Conservation (phyloP, 768 basidiomycete species). For the Boletus subparvulus region DNA sequence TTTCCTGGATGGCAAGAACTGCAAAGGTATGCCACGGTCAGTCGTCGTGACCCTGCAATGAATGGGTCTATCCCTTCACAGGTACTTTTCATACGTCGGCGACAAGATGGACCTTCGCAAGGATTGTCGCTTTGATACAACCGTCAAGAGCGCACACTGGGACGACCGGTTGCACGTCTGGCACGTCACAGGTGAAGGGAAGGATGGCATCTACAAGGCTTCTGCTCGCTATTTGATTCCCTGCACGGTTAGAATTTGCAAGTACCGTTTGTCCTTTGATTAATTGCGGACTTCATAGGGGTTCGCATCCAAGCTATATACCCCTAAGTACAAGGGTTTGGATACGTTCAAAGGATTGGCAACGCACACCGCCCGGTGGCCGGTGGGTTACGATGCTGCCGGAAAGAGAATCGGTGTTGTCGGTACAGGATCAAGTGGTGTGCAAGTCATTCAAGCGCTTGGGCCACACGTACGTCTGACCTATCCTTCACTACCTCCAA, state of each 20-base stretch:
- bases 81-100: constrained; percentile 9
- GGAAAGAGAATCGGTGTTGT: constrained; percentile 13
- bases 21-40: neutral
- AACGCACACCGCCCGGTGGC: constrained; percentile 6
- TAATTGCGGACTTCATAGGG: neutral
- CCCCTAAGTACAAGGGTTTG: constrained; percentile 1
- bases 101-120: constrained; percentile 12
- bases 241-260: constrained; percentile 1
- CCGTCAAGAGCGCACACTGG: constrained; percentile 11
- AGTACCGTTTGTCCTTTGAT: neutral
- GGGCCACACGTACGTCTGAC: constrained; percentile 5
- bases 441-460: constrained; percentile 5
- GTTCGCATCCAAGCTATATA: constrained; percentile 6
- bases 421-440: constrained; percentile 9
- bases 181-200: constrained; percentile 6
- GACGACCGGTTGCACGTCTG: constrained; percentile 5
- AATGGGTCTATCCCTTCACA: neutral
- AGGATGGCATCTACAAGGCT: constrained; percentile 1
- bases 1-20: constrained; percentile 10
- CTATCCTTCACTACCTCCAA: neutral
- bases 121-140: constrained; percentile 12
- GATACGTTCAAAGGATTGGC: constrained; percentile 6
- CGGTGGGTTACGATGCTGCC: neutral
- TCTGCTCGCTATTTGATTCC: constrained; percentile 3
- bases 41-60: neutral